These are phyloP conservation scores for Heterobasidion parviporum DNA, from an alignment of 1,284 basidiomycete species.

Conservation along the genomic window DNA sequence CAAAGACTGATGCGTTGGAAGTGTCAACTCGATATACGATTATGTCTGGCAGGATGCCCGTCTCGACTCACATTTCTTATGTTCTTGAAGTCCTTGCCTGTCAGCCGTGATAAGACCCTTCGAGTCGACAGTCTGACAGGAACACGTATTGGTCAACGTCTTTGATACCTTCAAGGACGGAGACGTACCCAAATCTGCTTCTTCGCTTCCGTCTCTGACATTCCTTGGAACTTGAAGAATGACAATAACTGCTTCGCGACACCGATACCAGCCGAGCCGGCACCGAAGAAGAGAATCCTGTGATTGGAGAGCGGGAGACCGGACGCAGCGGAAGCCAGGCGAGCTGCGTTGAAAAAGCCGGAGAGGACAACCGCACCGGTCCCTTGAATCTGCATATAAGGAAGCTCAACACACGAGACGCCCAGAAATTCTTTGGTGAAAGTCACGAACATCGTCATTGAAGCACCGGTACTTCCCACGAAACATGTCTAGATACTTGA, in stretches of 20 bases:
- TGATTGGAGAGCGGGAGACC: conserved; percentile 61
- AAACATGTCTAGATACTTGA: conserved; percentile 62
- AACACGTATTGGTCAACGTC: not conserved
- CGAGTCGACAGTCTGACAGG: conserved; percentile 57
- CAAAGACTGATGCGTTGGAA: conserved; percentile 42
- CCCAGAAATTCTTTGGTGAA: too few species aligned
- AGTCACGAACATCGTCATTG: conserved; percentile 67
- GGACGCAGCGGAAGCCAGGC: conserved; percentile 53
- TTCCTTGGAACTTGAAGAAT: conserved; percentile 62
- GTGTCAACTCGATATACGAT: not conserved
- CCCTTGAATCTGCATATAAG: conserved; percentile 44
- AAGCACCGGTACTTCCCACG: conserved; percentile 58
- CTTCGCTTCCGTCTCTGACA: conserved; percentile 61
- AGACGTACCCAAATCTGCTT: conserved; percentile 56
- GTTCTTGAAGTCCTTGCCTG: conserved; percentile 59
- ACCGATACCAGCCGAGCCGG: conserved; percentile 73
- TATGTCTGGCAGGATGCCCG: not conserved
- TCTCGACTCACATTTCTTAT: conserved; percentile 51
- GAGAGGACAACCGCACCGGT: conserved; percentile 72
- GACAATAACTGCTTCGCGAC: conserved; percentile 73
- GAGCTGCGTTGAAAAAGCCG: conserved; percentile 75
- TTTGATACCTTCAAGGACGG: not conserved
- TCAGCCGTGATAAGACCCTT: conserved; percentile 67
- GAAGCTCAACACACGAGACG: not conserved
- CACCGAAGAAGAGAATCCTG: conserved; percentile 74